Conservation (phyloP, 1,284 basidiomycete genomes). For the Pisolithus thermaeus region DNA sequence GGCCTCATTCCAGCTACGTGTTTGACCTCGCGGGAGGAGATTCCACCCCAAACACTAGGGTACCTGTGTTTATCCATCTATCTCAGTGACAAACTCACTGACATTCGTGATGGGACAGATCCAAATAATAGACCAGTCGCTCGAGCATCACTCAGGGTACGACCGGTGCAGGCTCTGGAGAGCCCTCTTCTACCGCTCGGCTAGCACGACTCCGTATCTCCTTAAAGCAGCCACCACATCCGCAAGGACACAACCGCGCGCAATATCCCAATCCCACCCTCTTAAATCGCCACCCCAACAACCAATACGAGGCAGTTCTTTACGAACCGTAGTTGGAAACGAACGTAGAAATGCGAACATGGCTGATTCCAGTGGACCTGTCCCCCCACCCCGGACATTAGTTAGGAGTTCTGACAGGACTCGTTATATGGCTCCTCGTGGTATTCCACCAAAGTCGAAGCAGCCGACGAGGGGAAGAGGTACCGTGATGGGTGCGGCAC, state of each 20-base stretch:
- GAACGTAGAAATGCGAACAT: not conserved
- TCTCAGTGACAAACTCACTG: not conserved
- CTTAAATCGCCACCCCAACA: not conserved
- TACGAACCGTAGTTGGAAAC: not conserved
- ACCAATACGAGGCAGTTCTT: not conserved
- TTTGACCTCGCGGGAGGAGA: not conserved
- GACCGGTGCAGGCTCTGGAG: not conserved
- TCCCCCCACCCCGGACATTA: not conserved
- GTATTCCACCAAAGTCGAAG: not conserved
- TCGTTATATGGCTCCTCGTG: not conserved
- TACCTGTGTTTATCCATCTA: not conserved
- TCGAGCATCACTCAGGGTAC: not conserved
- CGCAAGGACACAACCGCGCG: not conserved
- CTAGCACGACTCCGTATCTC: not conserved
- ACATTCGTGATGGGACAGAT: not conserved
- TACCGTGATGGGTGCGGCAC: not conserved
- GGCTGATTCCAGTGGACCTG: not conserved
- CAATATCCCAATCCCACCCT: not conserved
- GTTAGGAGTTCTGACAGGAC: not conserved
- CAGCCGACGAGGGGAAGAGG: not conserved
- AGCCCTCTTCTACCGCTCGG: not conserved
- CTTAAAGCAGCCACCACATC: not conserved
- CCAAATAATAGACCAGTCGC: not conserved
- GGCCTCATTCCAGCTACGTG: conserved; percentile 1
- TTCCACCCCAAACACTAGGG: conserved; percentile 2